phyloP scores from a whole-genome alignment of 768 basidiomycete genomes.

The Macrolepiota fuliginosa region DNA sequence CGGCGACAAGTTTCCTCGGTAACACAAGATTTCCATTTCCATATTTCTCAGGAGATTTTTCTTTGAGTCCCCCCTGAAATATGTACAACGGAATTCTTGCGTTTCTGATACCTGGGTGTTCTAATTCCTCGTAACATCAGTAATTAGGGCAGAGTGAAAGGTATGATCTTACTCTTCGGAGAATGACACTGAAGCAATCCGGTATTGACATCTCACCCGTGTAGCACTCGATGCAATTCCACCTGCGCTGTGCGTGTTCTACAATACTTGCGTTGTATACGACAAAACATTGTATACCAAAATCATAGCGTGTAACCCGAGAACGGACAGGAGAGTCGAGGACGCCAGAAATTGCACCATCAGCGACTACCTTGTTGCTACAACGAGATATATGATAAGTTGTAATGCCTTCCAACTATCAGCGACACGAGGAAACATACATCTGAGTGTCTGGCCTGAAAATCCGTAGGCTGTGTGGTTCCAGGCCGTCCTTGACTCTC shows the following conservation, averaged over 20 bases:
- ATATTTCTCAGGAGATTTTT: background rate
- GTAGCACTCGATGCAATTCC: conserved; percentile 29
- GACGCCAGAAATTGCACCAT: conserved; percentile 41
- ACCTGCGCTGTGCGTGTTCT: conserved; percentile 38
- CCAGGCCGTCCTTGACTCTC: conserved; percentile 37
- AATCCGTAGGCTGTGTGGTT: conserved; percentile 35
- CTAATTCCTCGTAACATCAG: conserved; percentile 21
- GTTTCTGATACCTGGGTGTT: conserved; percentile 43
- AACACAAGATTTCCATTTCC: background rate
- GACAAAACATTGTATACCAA: conserved; percentile 40
- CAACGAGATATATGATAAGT: background rate
- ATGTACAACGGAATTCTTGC: conserved; percentile 32
- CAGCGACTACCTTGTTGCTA: conserved; percentile 49
- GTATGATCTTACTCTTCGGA: conserved; percentile 33
- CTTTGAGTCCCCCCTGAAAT: background rate
- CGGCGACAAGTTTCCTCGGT: background rate
- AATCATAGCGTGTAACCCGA: conserved; percentile 46
- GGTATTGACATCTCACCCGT: conserved; percentile 38
- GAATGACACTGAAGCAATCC: conserved; percentile 39
- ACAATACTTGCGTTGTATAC: conserved; percentile 30
- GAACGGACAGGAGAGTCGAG: conserved; percentile 49
- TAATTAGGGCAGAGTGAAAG: background rate
- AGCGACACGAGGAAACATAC: conserved; percentile 30
- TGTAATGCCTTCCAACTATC: background rate
- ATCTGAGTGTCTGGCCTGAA: conserved; percentile 52